Percentiles rank a stretch among this genome's conserved stretches.
Conservation (phyloP, 1,284 basidiomycete genomes). For the Ustilago sp. region DNA sequence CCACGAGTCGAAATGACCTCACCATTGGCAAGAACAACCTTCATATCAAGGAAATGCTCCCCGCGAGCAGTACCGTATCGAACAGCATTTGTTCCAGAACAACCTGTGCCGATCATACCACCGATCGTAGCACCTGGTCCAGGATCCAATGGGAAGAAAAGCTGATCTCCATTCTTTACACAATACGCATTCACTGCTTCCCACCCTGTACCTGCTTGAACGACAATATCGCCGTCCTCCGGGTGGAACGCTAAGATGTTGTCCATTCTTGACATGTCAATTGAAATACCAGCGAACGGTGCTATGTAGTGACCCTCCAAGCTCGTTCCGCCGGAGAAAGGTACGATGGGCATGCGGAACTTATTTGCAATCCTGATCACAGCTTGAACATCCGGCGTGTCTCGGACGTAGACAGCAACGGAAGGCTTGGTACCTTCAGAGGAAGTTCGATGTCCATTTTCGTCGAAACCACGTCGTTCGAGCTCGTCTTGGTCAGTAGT, state of each 20-base stretch:
- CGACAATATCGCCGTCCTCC: conserved; percentile 60
- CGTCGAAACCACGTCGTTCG: conserved; percentile 46
- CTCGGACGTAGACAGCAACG: conserved; percentile 50
- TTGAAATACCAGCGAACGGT: conserved; percentile 73
- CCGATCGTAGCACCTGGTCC: conserved; percentile 81
- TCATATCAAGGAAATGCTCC: conserved; percentile 60
- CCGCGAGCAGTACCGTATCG: conserved; percentile 86
- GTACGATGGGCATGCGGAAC: conserved; percentile 78
- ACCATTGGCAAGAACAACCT: conserved; percentile 82
- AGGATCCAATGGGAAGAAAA: conserved; percentile 85
- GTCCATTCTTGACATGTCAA: conserved; percentile 88
- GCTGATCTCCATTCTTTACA: conserved; percentile 77
- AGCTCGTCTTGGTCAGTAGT: conserved; percentile 49
- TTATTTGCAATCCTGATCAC: conserved; percentile 73
- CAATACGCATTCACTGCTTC: conserved; percentile 85
- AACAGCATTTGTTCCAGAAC: conserved; percentile 81
- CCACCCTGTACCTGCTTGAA: conserved; percentile 81
- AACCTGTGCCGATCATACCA: conserved; percentile 83
- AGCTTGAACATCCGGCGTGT: conserved; percentile 55
- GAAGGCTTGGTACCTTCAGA: conserved; percentile 51
- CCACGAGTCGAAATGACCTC: conserved; percentile 92
- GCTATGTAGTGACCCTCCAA: conserved; percentile 66
- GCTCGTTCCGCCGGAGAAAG: conserved; percentile 78
- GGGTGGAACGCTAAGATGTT: conserved; percentile 73
- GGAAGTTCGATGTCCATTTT: conserved; percentile 43